These are phyloP conservation scores for Rosa persica DNA, from an alignment of 306 rosid genomes.

Conservation along the genomic window DNA sequence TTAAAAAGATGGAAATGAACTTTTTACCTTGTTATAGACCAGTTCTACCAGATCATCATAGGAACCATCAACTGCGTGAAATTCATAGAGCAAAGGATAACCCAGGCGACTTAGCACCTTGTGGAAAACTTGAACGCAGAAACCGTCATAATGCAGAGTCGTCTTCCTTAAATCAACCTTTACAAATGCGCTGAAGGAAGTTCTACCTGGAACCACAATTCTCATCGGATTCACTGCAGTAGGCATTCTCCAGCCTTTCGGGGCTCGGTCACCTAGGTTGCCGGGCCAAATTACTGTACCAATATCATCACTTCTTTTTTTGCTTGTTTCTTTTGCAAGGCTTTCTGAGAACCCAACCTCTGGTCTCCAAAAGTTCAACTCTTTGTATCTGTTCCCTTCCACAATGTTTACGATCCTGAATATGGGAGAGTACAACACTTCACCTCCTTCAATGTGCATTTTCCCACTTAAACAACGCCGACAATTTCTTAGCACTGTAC, in stretches of 20 bases:
- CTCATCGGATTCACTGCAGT: slow-evolving; percentile 39
- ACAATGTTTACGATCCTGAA: slow-evolving; percentile 44
- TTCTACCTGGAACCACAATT: slow-evolving; percentile 66
- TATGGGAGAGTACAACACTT: slow-evolving; percentile 31
- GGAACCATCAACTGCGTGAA: slow-evolving; percentile 30
- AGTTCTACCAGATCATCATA: slow-evolving; percentile 47
- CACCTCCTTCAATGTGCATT: slow-evolving; percentile 33
- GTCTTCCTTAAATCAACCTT: slow-evolving; percentile 35
- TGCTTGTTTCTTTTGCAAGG: slow-evolving; percentile 28
- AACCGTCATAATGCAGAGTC: slow-evolving; percentile 32
- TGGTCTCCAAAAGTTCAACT: slow-evolving; percentile 52
- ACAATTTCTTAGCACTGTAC: slow-evolving; percentile 33
- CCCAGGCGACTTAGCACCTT: slow-evolving; percentile 28
- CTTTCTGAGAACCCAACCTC: slow-evolving; percentile 33
- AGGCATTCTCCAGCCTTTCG: slow-evolving; percentile 70
- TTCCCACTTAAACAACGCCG: slow-evolving; percentile 54
- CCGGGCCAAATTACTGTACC: slow-evolving; percentile 71
- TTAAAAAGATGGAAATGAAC: not conserved
- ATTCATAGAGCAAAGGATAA: slow-evolving; percentile 50
- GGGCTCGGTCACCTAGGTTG: not conserved
- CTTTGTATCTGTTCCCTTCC: slow-evolving; percentile 36
- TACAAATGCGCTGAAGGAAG: slow-evolving; percentile 57
- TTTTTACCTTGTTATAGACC: slow-evolving; percentile 53
- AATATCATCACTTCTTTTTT: not conserved
- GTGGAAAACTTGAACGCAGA: slow-evolving; percentile 50